phyloP scores from a whole-genome alignment of 768 basidiomycete genomes.

The Kwoniella dendrophila region DNA sequence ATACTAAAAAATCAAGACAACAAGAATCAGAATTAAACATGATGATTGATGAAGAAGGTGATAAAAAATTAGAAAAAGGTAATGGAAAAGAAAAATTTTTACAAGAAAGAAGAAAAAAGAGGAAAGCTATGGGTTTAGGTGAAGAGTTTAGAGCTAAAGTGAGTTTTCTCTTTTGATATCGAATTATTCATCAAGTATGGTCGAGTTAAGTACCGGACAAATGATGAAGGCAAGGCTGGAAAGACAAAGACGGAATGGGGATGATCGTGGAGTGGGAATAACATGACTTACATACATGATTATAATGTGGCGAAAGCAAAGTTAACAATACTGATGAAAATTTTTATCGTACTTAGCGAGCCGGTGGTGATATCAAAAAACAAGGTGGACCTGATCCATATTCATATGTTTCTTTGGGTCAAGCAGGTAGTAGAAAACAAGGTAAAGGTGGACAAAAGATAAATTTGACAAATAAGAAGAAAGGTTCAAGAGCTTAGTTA shows the following conservation, averaged over 20 bases:
- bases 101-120: slow-evolving; percentile 60
- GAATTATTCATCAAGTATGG: too few relatives aligned
- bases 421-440: slow-evolving; percentile 66
- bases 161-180: slow-evolving; percentile 41
- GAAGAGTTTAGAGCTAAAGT: slow-evolving; percentile 97
- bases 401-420: slow-evolving; percentile 81
- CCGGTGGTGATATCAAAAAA: slow-evolving; percentile 90
- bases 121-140: slow-evolving; percentile 64
- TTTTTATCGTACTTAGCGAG: slow-evolving; percentile 66
- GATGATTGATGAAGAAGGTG: slow-evolving; percentile 71
- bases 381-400: slow-evolving; percentile 83
- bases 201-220: too few relatives aligned
- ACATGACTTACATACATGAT: neutral
- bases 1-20: slow-evolving; percentile 87
- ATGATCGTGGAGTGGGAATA: neutral
- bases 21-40: slow-evolving; percentile 67
- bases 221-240: neutral
- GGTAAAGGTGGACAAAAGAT: slow-evolving; percentile 53
- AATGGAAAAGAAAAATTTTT: slow-evolving; percentile 55
- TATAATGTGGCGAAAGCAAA: neutral
- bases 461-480: slow-evolving; percentile 55
- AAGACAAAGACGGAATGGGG: too few relatives aligned
- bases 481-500: slow-evolving; percentile 54
- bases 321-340: neutral
- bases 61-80: slow-evolving; percentile 25